These are phyloP conservation scores for Amyloporia xantha DNA, from an alignment of 768 basidiomycete species.

Conservation along the genomic window DNA sequence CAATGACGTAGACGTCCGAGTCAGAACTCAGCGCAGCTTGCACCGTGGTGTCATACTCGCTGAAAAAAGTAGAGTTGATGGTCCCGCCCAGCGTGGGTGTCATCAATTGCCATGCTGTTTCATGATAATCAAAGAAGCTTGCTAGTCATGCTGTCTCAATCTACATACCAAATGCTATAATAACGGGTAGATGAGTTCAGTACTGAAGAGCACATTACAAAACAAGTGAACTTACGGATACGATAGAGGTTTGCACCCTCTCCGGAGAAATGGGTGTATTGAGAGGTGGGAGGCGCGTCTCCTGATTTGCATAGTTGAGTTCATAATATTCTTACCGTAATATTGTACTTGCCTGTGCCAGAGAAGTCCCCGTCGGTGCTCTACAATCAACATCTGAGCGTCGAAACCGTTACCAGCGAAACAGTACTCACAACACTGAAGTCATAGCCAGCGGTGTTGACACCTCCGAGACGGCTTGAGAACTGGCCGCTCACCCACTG, in stretches of 20 bases:
- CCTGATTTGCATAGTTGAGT: slow-evolving; percentile 8
- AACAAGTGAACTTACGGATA: slow-evolving; percentile 24
- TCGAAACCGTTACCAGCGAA: too few species aligned
- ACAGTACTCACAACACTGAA: slow-evolving; percentile 32
- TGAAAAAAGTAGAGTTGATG: slow-evolving; percentile 38
- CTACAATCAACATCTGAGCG: slow-evolving; percentile 14
- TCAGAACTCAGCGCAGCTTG: slow-evolving; percentile 37
- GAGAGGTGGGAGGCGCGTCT: slow-evolving; percentile 33
- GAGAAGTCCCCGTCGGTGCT: slow-evolving; percentile 40
- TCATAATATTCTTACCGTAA: background rate
- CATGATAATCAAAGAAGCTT: slow-evolving; percentile 5
- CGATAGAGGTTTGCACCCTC: slow-evolving; percentile 47
- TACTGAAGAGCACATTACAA: background rate
- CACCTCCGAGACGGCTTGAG: slow-evolving; percentile 38
- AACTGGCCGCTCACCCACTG: slow-evolving; percentile 1
- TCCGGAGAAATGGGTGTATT: slow-evolving; percentile 41
- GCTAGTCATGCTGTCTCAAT: background rate
- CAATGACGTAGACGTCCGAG: slow-evolving; percentile 40
- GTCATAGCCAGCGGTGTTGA: slow-evolving; percentile 44
- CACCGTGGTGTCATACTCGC: slow-evolving; percentile 40
- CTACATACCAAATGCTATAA: slow-evolving; percentile 25
- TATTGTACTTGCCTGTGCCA: slow-evolving; percentile 20
- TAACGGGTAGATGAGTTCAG: background rate
- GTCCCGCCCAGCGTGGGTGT: slow-evolving; percentile 42
- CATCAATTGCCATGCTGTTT: slow-evolving; percentile 46